Evolutionary conservation across 805 yeast species (phyloP).

Genomic region (Candida koratica): DNA sequence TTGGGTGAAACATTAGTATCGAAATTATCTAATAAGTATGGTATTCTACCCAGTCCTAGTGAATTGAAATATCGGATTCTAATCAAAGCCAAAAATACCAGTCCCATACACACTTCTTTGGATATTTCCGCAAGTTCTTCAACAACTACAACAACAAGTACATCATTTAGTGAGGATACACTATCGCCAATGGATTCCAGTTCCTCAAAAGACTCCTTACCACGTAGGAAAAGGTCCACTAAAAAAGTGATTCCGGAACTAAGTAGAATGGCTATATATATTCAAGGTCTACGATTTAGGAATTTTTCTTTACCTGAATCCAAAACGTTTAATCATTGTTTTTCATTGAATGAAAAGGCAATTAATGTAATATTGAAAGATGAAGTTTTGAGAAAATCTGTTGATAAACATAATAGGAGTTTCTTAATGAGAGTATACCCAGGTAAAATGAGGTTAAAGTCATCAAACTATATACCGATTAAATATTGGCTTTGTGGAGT

Average conservation of each 20-base stretch:
- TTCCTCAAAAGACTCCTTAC: slow-evolving; percentile 13
- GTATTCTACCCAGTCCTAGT: slow-evolving; percentile 65
- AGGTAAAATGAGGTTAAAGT: slow-evolving; percentile 66
- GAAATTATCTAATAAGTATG: slow-evolving; percentile 30
- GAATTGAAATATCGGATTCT: slow-evolving; percentile 67
- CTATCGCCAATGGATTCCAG: slow-evolving; percentile 12
- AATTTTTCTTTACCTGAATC: slow-evolving; percentile 86
- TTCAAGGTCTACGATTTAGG: slow-evolving; percentile 71
- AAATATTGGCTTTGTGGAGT: slow-evolving; percentile 79
- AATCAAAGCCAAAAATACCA: slow-evolving; percentile 70
- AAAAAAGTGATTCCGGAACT: slow-evolving; percentile 39
- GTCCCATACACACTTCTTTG: slow-evolving; percentile 12
- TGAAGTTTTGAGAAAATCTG: slow-evolving; percentile 46
- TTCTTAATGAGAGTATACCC: slow-evolving; percentile 87
- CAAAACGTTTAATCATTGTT: slow-evolving; percentile 73
- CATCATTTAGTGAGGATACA: slow-evolving; percentile 43
- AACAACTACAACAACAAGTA: slow-evolving; percentile 23
- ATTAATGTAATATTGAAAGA: slow-evolving; percentile 64
- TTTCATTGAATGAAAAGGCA: slow-evolving; percentile 78
- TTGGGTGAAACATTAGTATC: slow-evolving; percentile 57
- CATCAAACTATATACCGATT: slow-evolving; percentile 79
- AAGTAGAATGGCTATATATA: slow-evolving; percentile 62
- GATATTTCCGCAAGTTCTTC: slow-evolving; percentile 10
- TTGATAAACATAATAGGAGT: slow-evolving; percentile 72
- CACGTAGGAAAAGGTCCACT: slow-evolving; percentile 19